phyloP scores from a whole-genome alignment of 352 stramenopile species.

The Pythium volutum region DNA sequence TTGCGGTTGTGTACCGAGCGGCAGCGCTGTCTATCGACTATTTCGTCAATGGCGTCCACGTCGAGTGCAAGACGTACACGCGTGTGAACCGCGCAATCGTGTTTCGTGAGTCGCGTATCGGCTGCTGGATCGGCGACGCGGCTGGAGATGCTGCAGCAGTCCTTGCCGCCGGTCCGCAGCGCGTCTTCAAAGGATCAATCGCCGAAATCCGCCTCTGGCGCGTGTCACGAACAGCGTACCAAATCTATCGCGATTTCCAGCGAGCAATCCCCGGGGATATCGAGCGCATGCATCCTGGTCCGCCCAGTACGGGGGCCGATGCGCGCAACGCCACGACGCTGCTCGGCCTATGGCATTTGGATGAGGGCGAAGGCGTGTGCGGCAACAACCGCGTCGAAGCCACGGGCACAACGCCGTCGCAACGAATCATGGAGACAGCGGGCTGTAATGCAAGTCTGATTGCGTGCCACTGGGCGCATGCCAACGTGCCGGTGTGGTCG shows the following conservation, averaged over 20 bases:
- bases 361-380: slow-evolving; percentile 71
- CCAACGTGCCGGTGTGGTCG: slow-evolving; percentile 57
- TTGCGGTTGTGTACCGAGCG: slow-evolving; percentile 52
- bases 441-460: slow-evolving; percentile 46
- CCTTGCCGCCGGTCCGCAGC: slow-evolving; percentile 38
- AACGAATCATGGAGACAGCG: slow-evolving; percentile 24
- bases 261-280: slow-evolving; percentile 51
- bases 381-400: slow-evolving; percentile 40
- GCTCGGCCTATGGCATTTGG: slow-evolving; percentile 68
- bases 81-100: slow-evolving; percentile 41
- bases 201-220: slow-evolving; percentile 76
- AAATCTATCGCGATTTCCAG: slow-evolving; percentile 66
- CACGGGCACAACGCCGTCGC: slow-evolving; percentile 9
- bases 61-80: slow-evolving; percentile 39
- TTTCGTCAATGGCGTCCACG: slow-evolving; percentile 51
- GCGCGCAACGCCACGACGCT: slow-evolving; percentile 18
- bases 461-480: slow-evolving; percentile 63
- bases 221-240: slow-evolving; percentile 29
- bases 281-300: slow-evolving; percentile 18
- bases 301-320: slow-evolving; percentile 10
- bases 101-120: slow-evolving; percentile 55
- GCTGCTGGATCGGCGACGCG: slow-evolving; percentile 66
- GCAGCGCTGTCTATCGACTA: slow-evolving; percentile 29
- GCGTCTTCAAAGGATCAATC: slow-evolving; percentile 69
- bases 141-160: slow-evolving; percentile 30